Conservation (phyloP, 495 filamentous ascomycete species). For the Chaetomium cochliodes region DNA sequence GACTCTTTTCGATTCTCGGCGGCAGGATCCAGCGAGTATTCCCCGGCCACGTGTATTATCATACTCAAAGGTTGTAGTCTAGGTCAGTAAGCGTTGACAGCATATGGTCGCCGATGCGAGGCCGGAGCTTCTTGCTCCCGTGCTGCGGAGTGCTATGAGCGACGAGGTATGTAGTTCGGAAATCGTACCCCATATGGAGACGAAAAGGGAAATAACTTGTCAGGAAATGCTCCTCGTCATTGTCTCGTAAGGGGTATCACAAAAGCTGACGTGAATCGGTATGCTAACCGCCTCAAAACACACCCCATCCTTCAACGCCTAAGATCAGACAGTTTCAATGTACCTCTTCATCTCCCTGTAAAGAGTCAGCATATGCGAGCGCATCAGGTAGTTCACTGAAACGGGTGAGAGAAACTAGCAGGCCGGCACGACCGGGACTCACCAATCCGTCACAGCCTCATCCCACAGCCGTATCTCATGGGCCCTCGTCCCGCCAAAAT, state of each 20-base stretch:
- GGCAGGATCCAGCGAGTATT: background rate
- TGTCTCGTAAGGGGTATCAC: constrained; percentile 11
- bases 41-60: background rate
- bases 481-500: constrained; percentile 87
- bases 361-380: constrained; percentile 22
- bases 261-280: background rate
- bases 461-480: constrained; percentile 92
- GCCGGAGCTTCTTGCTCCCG: background rate
- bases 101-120: background rate
- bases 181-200: background rate
- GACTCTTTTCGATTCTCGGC: background rate
- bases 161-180: too few species aligned
- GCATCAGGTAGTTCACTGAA: background rate
- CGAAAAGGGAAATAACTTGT: background rate
- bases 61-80: background rate
- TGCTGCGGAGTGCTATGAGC: background rate
- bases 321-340: constrained; percentile 65
- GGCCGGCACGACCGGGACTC: constrained; percentile 31
- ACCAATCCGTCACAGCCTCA: constrained; percentile 94
- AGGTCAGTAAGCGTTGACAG: background rate
- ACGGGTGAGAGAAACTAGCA: too few species aligned
- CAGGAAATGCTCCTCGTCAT: background rate
- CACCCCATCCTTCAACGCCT: background rate
- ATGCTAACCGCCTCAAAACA: background rate
- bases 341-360: constrained; percentile 65